phyloP scores from a whole-genome alignment of 768 basidiomycete genomes.

The Rubroboletus satanas region DNA sequence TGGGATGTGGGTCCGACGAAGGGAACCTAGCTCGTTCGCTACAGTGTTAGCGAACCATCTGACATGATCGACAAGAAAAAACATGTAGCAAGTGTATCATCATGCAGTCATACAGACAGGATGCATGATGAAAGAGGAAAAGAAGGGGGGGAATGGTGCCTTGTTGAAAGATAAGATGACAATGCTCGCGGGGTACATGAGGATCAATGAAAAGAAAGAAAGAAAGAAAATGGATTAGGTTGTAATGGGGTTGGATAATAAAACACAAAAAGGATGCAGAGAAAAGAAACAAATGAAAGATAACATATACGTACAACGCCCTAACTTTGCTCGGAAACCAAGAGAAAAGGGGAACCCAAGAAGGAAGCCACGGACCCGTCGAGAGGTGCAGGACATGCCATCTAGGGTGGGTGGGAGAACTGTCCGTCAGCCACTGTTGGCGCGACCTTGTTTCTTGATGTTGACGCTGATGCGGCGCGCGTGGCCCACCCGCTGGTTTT shows the following conservation, averaged over 20 bases:
- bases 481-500: conserved; percentile 34
- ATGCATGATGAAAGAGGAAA: not conserved
- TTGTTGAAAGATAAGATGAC: not conserved
- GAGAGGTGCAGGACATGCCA: not conserved
- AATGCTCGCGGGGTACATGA: not conserved
- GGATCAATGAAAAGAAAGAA: not conserved
- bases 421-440: conserved; percentile 9
- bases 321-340: not conserved
- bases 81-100: not conserved
- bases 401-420: not conserved
- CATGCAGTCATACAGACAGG: not conserved
- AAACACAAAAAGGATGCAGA: conserved; percentile 1
- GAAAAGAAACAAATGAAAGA: not conserved
- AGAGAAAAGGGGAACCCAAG: not conserved
- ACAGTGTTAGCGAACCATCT: not conserved
- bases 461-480: conserved; percentile 38
- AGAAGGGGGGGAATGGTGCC: not conserved
- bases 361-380: not conserved
- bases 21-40: too few species aligned
- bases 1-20: not conserved
- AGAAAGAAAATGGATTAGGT: not conserved
- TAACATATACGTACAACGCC: conserved; percentile 3
- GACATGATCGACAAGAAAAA: not conserved
- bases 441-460: conserved; percentile 27
- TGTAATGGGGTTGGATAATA: not conserved